Percentiles rank a stretch among this genome's conserved stretches.
Evolutionary conservation across 2,329 filamentous ascomycete genomes (phyloP).

Genomic region (Apiospora arundinis): DNA sequence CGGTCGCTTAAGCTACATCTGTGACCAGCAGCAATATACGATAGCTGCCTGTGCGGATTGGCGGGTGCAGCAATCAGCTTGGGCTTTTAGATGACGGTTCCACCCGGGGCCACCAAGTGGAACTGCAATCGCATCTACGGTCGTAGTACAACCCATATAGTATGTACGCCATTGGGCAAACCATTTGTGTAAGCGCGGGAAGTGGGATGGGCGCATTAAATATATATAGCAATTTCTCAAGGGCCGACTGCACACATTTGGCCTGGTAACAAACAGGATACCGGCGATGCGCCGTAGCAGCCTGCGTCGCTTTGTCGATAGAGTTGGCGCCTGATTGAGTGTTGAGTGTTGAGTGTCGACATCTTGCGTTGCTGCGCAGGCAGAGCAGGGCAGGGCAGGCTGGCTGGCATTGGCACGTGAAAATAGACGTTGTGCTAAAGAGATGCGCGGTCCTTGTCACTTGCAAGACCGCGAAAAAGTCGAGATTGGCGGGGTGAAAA

Average conservation of each 20-base stretch:
- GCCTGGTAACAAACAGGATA: too few relatives aligned
- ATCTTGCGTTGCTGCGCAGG: too few relatives aligned
- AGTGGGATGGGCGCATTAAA: conserved; percentile 14
- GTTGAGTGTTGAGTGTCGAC: neutral
- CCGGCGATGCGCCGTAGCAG: too few relatives aligned
- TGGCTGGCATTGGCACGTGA: neutral
- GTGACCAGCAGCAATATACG: neutral
- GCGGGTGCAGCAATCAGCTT: conserved; percentile 6
- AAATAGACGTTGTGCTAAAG: conserved; percentile 6
- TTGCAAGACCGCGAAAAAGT: neutral
- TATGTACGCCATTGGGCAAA: conserved; percentile 9
- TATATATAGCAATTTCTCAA: conserved; percentile 15
- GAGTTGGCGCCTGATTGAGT: neutral
- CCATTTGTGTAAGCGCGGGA: conserved; percentile 15
- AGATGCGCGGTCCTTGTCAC: neutral
- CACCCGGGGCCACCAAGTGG: conserved; percentile 9
- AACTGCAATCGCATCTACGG: conserved; percentile 11
- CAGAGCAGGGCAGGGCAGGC: too few relatives aligned
- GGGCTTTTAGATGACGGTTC: conserved; percentile 11
- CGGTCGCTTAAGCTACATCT: conserved; percentile 4
- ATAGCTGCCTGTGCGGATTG: neutral
- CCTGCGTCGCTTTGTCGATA: neutral
- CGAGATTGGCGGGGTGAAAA: conserved; percentile 17
- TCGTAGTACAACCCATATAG: neutral
- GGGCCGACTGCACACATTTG: neutral